Conservation (phyloP, 2,329 filamentous ascomycete species). For the Allantophomopsis lycopodina region DNA sequence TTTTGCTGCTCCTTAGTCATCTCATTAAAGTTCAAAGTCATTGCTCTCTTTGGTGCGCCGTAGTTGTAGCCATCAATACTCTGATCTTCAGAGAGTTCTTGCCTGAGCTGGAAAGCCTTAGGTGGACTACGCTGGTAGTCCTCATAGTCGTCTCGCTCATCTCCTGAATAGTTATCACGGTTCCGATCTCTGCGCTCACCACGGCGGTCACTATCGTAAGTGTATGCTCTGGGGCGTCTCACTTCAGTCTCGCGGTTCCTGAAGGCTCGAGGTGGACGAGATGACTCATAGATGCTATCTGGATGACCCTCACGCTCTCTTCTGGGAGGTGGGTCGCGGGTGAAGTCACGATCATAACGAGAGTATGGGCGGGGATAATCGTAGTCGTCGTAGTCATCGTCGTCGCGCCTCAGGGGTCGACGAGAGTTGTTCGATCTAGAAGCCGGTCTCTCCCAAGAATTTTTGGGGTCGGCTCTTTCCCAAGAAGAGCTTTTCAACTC, state of each 20-base stretch:
- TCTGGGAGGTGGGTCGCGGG: constrained; percentile 1
- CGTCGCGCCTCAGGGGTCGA: constrained; percentile 6
- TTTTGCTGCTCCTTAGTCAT: constrained; percentile 25
- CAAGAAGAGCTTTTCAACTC: no score
- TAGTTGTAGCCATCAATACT: constrained; percentile 15
- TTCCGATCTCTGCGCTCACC: constrained; percentile 6
- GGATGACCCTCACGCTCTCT: constrained; percentile 7
- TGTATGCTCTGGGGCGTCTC: constrained; percentile 7
- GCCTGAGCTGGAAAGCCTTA: not conserved
- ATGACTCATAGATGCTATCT: constrained; percentile 8
- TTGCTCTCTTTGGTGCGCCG: constrained; percentile 4
- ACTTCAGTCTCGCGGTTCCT: constrained; percentile 11
- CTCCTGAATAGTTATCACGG: constrained; percentile 3
- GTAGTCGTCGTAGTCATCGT: constrained; percentile 7
- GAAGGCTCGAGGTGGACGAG: constrained; percentile 13
- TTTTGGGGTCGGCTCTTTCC: no score
- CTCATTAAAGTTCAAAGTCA: constrained; percentile 22
- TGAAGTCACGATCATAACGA: constrained; percentile 3
- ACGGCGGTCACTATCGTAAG: constrained; percentile 3
- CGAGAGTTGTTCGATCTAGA: constrained; percentile 7
- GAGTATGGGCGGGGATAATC: no score
- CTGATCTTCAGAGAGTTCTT: constrained; percentile 5
- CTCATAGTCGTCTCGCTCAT: no score
- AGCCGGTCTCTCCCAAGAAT: constrained; percentile 3
- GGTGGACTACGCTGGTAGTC: no score